Evolutionary conservation across 2,329 filamentous ascomycete genomes (phyloP).

Genomic region (Exophiala sp.): DNA sequence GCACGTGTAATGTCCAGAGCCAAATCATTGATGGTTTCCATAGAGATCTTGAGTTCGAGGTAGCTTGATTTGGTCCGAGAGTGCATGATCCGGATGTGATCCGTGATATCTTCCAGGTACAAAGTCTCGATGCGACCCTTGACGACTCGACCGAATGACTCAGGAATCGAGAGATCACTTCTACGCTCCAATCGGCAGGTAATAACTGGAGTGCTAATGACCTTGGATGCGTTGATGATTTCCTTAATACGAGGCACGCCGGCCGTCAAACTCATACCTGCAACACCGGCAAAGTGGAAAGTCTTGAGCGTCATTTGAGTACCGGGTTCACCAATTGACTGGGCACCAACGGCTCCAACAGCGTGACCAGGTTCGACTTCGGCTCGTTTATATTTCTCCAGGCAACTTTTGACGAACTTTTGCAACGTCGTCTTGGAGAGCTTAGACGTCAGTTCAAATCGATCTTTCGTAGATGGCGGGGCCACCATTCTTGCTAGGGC

Average conservation of each 20-base stretch:
- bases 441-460: constrained; percentile 72
- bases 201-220: constrained; percentile 92
- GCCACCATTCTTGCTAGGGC: constrained; percentile 6
- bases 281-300: constrained; percentile 99
- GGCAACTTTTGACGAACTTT: constrained; percentile 74
- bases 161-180: constrained; percentile 27
- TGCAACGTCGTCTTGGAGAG: constrained; percentile 71
- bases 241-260: constrained; percentile 99
- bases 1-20: constrained; percentile 72
- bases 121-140: constrained; percentile 96
- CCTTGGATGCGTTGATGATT: constrained; percentile 97
- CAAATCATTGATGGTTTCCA: constrained; percentile 71
- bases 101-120: constrained; percentile 75
- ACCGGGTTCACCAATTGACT: constrained; percentile 96
- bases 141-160: constrained; percentile 67
- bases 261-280: constrained; percentile 98
- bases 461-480: constrained; percentile 26
- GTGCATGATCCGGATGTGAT: constrained; percentile 85
- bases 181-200: constrained; percentile 63
- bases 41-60: constrained; percentile 78
- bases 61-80: constrained; percentile 50
- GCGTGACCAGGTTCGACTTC: constrained; percentile 93
- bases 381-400: constrained; percentile 86
- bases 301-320: constrained; percentile 99
- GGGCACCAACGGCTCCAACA: constrained; percentile 91